A percentile compares a stretch with the other conserved stretches of the same genome.
Evolutionary conservation across 345 rosid genomes (phyloP).

Genomic region (Salix purpurea): DNA sequence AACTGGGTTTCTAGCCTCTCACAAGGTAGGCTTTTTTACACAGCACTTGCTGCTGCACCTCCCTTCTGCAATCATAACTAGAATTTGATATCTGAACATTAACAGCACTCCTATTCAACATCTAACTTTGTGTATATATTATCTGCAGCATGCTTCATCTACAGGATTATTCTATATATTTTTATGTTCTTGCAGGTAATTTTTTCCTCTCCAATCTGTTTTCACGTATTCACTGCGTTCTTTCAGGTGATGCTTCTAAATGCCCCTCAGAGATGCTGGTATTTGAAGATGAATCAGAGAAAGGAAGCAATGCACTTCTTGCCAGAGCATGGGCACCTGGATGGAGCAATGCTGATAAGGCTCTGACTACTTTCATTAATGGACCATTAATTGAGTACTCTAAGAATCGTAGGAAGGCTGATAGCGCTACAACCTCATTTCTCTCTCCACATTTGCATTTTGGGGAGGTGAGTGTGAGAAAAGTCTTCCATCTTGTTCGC

Average conservation of each 20-base stretch:
- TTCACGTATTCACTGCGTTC: not conserved
- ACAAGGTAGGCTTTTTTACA: not conserved
- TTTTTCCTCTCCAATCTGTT: not conserved
- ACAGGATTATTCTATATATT: not conserved
- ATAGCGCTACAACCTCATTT: slow-evolving; percentile 92
- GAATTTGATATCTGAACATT: not conserved
- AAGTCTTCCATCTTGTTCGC: slow-evolving; percentile 88
- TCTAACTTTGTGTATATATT: not conserved
- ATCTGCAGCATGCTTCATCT: not conserved
- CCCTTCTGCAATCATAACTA: not conserved
- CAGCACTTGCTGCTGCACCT: not conserved
- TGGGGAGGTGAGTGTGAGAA: slow-evolving; percentile 95
- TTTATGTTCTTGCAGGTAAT: not conserved
- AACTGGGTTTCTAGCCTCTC: not conserved
- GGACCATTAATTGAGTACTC: slow-evolving; percentile 90
- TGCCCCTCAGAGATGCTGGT: slow-evolving; percentile 63
- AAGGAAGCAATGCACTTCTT: slow-evolving; percentile 93
- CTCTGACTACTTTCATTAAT: slow-evolving; percentile 75
- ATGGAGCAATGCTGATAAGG: slow-evolving; percentile 90
- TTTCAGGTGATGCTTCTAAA: slow-evolving; percentile 68
- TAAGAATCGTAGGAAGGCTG: slow-evolving; percentile 83
- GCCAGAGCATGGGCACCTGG: slow-evolving; percentile 99
- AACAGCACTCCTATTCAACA: not conserved
- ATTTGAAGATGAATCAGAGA: slow-evolving; percentile 91
- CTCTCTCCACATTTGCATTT: slow-evolving; percentile 97